Evolutionary conservation across 108 stramenopile species (phyloP).

Genomic region (Cyclotella cryptica): DNA sequence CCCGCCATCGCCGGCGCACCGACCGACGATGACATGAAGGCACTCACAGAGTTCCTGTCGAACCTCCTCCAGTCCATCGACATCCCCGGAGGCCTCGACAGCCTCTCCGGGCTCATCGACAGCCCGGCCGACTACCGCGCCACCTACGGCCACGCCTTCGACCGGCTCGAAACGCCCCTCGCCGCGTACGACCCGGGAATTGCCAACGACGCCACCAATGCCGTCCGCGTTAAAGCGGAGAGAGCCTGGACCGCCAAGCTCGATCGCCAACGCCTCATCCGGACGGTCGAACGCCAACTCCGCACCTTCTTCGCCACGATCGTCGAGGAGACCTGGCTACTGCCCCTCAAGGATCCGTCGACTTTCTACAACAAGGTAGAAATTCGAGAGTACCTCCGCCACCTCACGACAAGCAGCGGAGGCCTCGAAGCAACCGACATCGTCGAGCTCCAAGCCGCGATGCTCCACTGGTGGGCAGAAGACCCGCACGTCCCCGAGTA

Average conservation of each 20-base stretch:
- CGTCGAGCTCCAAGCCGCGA: background rate
- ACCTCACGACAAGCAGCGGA: background rate
- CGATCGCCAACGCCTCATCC: constrained; percentile 5
- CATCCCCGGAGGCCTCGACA: background rate
- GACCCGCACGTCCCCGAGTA: constrained; percentile 8
- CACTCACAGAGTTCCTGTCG: background rate
- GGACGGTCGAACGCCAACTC: background rate
- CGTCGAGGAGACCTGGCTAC: background rate
- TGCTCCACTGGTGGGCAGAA: background rate
- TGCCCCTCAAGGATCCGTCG: background rate
- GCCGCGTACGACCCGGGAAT: background rate
- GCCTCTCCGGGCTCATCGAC: constrained; percentile 6
- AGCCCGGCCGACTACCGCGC: background rate
- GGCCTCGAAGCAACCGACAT: background rate
- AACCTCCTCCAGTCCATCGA: constrained; percentile 5
- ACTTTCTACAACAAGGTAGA: constrained; percentile 3
- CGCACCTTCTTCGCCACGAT: background rate
- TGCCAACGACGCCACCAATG: background rate
- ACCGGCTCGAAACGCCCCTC: background rate
- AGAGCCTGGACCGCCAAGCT: background rate
- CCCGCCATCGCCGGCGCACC: constrained; percentile 8
- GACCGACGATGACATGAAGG: background rate
- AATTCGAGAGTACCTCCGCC: background rate
- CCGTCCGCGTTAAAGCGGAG: background rate
- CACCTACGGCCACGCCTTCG: background rate